A percentile compares a stretch with the other conserved stretches of the same genome.
phyloP scores from a whole-genome alignment of 768 basidiomycete species.

The Boletus rubroflammeus region DNA sequence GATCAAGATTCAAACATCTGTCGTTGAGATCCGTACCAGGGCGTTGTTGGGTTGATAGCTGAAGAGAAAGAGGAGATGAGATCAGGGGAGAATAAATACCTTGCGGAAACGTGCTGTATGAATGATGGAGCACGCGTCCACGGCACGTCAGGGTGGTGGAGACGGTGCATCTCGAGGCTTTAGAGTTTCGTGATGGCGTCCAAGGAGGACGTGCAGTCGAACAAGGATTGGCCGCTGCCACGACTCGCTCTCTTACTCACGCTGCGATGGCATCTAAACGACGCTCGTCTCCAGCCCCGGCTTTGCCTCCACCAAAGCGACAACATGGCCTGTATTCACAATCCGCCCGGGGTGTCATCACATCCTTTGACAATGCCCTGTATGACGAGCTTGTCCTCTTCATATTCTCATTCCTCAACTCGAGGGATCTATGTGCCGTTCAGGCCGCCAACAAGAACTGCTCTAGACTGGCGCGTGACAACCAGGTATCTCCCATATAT shows the following conservation, averaged over 20 bases:
- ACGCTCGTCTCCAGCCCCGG: slow-evolving; percentile 42
- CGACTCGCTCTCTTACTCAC: no score
- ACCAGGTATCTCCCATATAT: slow-evolving; percentile 45
- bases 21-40: slow-evolving; percentile 6
- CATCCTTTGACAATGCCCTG: slow-evolving; percentile 52
- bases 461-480: slow-evolving; percentile 62
- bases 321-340: slow-evolving; percentile 31
- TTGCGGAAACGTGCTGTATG: not conserved
- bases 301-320: slow-evolving; percentile 60
- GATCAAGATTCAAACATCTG: slow-evolving; percentile 1
- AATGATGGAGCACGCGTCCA: no score
- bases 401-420: slow-evolving; percentile 70
- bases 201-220: no score
- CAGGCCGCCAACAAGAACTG: slow-evolving; percentile 65
- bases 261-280: slow-evolving; percentile 38
- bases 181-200: no score
- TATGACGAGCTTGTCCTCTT: slow-evolving; percentile 75
- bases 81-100: slow-evolving; percentile 4
- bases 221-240: no score
- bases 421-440: slow-evolving; percentile 61
- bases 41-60: not conserved
- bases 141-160: no score
- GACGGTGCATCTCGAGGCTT: not conserved
- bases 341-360: slow-evolving; percentile 12
- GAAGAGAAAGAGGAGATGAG: not conserved